Percentiles rank a stretch among this genome's conserved stretches.
Evolutionary conservation across 2,329 filamentous ascomycete genomes (phyloP).

Genomic region (Alternaria sp.): DNA sequence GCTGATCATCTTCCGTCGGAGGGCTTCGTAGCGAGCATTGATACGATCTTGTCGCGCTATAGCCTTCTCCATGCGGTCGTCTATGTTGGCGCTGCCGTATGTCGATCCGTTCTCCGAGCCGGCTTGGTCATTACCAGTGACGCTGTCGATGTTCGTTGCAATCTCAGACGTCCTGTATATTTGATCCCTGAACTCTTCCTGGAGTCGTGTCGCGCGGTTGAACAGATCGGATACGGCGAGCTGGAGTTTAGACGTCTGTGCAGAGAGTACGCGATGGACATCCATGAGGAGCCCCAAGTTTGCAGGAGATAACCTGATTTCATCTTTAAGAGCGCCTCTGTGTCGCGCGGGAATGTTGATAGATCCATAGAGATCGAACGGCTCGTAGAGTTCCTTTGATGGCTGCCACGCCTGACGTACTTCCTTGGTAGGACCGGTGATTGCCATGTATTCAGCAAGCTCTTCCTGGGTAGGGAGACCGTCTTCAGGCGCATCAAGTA

Average conservation of each 20-base stretch:
- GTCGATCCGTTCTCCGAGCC: conserved; percentile 54
- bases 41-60: conserved; percentile 66
- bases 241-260: conserved; percentile 73
- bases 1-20: conserved; percentile 60
- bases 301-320: conserved; percentile 73
- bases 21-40: conserved; percentile 65
- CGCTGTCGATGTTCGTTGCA: conserved; percentile 70
- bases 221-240: conserved; percentile 77
- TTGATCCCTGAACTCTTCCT: conserved; percentile 72
- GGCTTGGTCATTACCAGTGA: conserved; percentile 65
- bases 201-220: conserved; percentile 72
- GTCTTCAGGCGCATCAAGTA: conserved; percentile 59
- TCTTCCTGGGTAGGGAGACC: conserved; percentile 39
- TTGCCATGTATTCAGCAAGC: conserved; percentile 34
- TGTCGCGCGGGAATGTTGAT: conserved; percentile 68
- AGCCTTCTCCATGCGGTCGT: conserved; percentile 65
- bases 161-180: conserved; percentile 72
- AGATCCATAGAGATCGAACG: conserved; percentile 64
- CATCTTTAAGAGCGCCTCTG: conserved; percentile 69
- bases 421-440: conserved; percentile 48
- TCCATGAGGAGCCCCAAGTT: conserved; percentile 76
- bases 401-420: conserved; percentile 73
- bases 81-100: conserved; percentile 64
- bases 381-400: conserved; percentile 66
- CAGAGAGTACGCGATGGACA: conserved; percentile 73